A percentile compares a stretch with the other conserved stretches of the same genome.
Conservation (phyloP, 164 flowering plant species). For the Houttuynia cordata region DNA sequence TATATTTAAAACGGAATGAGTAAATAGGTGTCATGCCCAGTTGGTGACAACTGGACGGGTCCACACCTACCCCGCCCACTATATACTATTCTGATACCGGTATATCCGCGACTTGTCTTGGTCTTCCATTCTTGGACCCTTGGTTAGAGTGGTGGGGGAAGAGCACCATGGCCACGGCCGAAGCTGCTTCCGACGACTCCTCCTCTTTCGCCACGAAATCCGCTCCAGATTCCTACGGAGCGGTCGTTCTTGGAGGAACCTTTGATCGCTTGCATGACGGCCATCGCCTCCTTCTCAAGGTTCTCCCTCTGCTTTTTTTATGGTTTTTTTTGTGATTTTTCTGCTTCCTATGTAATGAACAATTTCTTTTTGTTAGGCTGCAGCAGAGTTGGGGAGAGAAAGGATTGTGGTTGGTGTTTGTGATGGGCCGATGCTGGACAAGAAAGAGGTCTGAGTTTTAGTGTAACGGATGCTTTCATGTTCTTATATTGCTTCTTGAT, state of each 20-base stretch:
- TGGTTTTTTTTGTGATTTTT: too few relatives aligned
- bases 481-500: not conserved
- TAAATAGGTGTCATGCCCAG: too few relatives aligned
- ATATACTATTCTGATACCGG: too few relatives aligned
- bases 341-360: too few relatives aligned
- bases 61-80: too few relatives aligned
- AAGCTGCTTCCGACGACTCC: not conserved
- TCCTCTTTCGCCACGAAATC: too few relatives aligned
- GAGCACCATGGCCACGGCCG: not conserved
- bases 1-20: too few relatives aligned
- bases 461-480: not conserved
- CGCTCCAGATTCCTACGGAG: slow-evolving; percentile 33
- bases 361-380: slow-evolving; percentile 25
- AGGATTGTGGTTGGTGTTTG: slow-evolving; percentile 77
- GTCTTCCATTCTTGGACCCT: too few relatives aligned
- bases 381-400: slow-evolving; percentile 59
- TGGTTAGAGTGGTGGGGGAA: too few relatives aligned
- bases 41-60: too few relatives aligned
- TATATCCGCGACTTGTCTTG: too few relatives aligned
- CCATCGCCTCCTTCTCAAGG: slow-evolving; percentile 72
- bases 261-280: slow-evolving; percentile 88
- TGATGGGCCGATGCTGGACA: slow-evolving; percentile 79
- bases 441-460: slow-evolving; percentile 44
- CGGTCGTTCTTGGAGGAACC: slow-evolving; percentile 90
- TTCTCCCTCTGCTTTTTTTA: slow-evolving; percentile 2